Conservation (phyloP, 2,329 filamentous ascomycete species). For the Davidsoniella australis region DNA sequence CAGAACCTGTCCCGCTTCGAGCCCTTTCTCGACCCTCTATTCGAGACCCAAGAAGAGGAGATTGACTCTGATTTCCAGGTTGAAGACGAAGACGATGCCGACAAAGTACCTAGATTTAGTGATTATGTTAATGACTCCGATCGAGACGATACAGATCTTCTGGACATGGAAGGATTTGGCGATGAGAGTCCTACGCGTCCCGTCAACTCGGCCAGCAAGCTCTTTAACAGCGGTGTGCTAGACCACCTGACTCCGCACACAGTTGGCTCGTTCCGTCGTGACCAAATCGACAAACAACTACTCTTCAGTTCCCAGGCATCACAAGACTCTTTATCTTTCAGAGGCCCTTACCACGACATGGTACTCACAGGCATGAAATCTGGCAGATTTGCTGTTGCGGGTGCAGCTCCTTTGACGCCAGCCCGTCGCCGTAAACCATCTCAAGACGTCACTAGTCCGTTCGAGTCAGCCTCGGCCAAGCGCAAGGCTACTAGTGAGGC, state of each 20-base stretch:
- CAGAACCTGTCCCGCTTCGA: constrained; percentile 49
- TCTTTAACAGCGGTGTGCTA: constrained; percentile 23
- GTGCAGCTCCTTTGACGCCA: constrained; percentile 49
- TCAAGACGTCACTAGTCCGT: constrained; percentile 32
- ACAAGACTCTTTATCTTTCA: constrained; percentile 44
- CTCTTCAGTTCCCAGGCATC: constrained; percentile 44
- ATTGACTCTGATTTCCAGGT: constrained; percentile 29
- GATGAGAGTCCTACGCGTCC: constrained; percentile 35
- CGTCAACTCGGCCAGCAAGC: constrained; percentile 27
- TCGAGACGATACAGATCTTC: not conserved
- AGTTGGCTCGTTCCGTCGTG: constrained; percentile 63
- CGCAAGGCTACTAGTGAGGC: constrained; percentile 35
- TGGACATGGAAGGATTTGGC: constrained; percentile 25
- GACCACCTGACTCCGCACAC: constrained; percentile 49
- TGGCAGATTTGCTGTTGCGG: constrained; percentile 46
- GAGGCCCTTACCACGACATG: constrained; percentile 41
- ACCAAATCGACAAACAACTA: constrained; percentile 44
- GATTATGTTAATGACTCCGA: constrained; percentile 29
- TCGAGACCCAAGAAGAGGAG: constrained; percentile 32
- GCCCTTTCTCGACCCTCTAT: constrained; percentile 40
- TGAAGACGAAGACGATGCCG: constrained; percentile 23
- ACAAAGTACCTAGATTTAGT: constrained; percentile 25
- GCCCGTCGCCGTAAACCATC: constrained; percentile 39
- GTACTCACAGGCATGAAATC: constrained; percentile 46
- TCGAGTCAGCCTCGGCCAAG: constrained; percentile 32